Percentiles rank a stretch among this genome's conserved stretches.
Conservation (phyloP, 2,329 filamentous ascomycete species). For the Botrytis paeoniae region DNA sequence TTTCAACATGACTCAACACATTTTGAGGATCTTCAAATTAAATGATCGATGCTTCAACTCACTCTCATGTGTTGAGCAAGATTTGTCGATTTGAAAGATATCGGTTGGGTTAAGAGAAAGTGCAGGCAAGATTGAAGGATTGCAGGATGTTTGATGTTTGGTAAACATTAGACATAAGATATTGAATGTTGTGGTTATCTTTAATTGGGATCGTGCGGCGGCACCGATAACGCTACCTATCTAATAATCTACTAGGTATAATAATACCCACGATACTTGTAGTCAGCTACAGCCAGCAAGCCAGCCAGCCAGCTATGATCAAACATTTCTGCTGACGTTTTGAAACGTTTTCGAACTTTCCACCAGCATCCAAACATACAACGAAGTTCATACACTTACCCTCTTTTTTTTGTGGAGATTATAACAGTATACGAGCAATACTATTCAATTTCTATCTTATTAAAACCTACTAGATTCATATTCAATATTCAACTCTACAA, state of each 20-base stretch:
- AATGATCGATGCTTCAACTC: neutral
- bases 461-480: neutral
- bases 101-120: neutral
- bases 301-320: neutral
- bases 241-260: too few species aligned
- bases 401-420: slow-evolving; percentile 5
- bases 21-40: neutral
- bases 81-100: neutral
- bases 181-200: slow-evolving; percentile 4
- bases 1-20: neutral
- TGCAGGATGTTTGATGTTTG: neutral
- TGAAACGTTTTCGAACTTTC: neutral
- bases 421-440: neutral
- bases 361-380: neutral
- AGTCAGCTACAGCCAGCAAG: neutral
- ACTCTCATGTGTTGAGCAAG: neutral
- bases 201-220: neutral
- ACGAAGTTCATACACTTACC: neutral
- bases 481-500: neutral
- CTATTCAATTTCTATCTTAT: neutral
- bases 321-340: slow-evolving; percentile 4
- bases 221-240: neutral
- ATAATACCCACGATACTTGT: neutral
- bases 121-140: neutral
- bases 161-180: neutral